Conservation (phyloP, 1,139 yeast genomes). For the Hanseniaspora sp. region DNA sequence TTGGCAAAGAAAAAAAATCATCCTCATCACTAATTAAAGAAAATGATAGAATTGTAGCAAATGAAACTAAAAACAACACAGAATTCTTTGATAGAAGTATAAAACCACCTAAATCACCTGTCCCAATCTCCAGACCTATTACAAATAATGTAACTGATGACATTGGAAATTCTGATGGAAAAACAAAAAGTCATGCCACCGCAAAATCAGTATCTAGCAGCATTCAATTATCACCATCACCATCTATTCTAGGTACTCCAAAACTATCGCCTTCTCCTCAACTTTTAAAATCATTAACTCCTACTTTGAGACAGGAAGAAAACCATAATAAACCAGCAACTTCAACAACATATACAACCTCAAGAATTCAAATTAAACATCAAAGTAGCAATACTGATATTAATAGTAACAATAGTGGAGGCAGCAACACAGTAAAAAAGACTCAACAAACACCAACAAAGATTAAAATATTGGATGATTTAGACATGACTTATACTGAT, state of each 20-base stretch:
- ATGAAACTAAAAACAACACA: not conserved
- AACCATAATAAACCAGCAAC: conserved; percentile 27
- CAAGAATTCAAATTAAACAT: conserved; percentile 27
- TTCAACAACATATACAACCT: conserved; percentile 28
- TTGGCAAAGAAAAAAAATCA: not conserved
- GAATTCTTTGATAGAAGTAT: not conserved
- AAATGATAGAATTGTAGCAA: not conserved
- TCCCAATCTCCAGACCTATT: not conserved
- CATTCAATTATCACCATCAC: conserved; percentile 13
- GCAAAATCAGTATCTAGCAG: conserved; percentile 3
- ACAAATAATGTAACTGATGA: not conserved
- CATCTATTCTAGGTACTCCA: not conserved
- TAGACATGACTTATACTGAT: not conserved
- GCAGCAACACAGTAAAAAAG: not conserved
- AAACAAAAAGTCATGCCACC: not conserved
- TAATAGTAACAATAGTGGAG: not conserved
- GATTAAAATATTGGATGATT: conserved; percentile 1
- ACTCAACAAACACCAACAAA: conserved; percentile 11
- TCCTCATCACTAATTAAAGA: not conserved
- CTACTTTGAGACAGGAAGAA: not conserved
- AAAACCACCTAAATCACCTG: conserved; percentile 11
- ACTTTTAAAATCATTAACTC: not conserved
- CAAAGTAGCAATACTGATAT: not conserved
- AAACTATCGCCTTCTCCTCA: not conserved
- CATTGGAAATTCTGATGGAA: not conserved